Evolutionary conservation across 1,139 yeast species (phyloP), one percentile per base, ranked within the genome.

Genomic region (Nematodospora anomalae): DNA sequence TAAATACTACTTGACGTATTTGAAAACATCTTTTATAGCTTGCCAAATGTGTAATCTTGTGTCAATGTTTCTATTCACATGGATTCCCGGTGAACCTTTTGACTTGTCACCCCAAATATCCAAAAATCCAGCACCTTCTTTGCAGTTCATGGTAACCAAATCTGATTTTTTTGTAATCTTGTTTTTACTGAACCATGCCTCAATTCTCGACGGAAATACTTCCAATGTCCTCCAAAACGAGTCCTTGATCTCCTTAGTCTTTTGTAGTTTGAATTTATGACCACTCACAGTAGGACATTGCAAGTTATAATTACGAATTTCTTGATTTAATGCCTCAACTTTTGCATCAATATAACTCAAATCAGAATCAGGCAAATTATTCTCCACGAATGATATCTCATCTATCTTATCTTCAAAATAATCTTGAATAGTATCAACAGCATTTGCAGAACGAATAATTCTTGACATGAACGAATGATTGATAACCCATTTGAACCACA

Each of bases 231-330:
- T 32, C 37, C 37, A 33, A 35, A 38, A 45, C 5, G 50, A 45
- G 15, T 57, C 49, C 15, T 55, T 48, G 5, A 83, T 51, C 55
- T 88, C 96, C 3, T 59, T 62, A 3, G 73, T 79, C 0, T 66
- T 52, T 0, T 61, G 32, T 14, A 88, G 55, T 52, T 87, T 87
- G 37, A 83, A 64, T 46, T 81, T 80, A 43, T 90, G 88, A 1
- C 94, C 78, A 1, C 80, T 70, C 3, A 60, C 38, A 16, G 83
- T 61, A 0, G 96, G 96, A 1, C 94, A 86, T 52, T 85, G 94
- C 20, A 88, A 57, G 49, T 88, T 88, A 54, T 87, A 88, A 13
- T 83, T 76, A 16, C 96, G 62, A 14, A 88, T 72, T 1, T 70
- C 64, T 36, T 67, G 71, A 56, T 88, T 88, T 32, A 87, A 57